Evolutionary conservation across 23 red algal genomes (phyloP).

Genomic region (Cyanidium caldarium): DNA sequence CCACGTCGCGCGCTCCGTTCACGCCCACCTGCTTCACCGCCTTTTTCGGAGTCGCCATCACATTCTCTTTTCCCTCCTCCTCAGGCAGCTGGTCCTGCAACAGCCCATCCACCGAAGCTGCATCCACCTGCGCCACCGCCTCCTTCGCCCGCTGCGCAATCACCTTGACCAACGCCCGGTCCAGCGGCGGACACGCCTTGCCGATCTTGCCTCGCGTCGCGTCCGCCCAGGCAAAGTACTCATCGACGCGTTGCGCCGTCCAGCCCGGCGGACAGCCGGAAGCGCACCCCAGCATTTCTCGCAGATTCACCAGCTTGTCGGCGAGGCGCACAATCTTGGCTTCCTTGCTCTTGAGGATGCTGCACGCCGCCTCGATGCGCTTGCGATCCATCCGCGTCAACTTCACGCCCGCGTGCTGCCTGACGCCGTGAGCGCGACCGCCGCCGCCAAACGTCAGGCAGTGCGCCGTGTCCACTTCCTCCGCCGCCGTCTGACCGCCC

Average conservation of each 20-base stretch:
- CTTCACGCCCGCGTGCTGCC: too few relatives aligned
- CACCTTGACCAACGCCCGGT: neutral
- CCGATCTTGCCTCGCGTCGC: neutral
- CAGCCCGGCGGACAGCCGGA: conserved; percentile 22
- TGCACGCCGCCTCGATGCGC: neutral
- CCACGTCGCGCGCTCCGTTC: too few relatives aligned
- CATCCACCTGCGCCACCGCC: neutral
- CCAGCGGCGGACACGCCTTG: neutral
- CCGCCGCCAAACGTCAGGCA: too few relatives aligned
- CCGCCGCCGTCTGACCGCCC: too few relatives aligned
- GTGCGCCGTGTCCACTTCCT: too few relatives aligned
- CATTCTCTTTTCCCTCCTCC: too few relatives aligned
- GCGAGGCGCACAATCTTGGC: conserved; percentile 46
- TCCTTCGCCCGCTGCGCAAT: neutral
- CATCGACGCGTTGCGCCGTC: conserved; percentile 18
- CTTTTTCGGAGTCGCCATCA: too few relatives aligned
- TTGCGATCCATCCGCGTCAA: conserved; percentile 6
- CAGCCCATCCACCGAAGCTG: too few relatives aligned
- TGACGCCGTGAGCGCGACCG: too few relatives aligned
- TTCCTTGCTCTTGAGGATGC: conserved; percentile 1
- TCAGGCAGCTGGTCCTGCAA: too few relatives aligned
- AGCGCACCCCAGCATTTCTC: conserved; percentile 16
- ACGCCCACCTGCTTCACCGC: too few relatives aligned
- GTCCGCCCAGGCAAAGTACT: conserved; percentile 62
- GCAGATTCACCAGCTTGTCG: conserved; percentile 62